These are phyloP conservation scores for Eragrostis nindensis DNA, from an alignment of 176 grass and related monocot species.

Conservation along the genomic window DNA sequence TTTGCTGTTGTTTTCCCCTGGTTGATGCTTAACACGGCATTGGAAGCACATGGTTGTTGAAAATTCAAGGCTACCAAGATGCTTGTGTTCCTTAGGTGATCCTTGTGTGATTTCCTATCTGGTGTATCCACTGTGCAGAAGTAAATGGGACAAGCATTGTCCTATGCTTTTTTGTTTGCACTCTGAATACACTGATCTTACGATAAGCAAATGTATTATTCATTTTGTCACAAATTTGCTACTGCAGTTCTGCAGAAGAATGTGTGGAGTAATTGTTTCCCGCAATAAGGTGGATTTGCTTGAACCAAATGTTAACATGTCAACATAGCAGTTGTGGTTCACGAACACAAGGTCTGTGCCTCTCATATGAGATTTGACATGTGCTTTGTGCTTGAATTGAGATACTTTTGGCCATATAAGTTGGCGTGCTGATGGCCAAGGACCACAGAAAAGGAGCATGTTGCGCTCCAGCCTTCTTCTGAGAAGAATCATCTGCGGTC, in stretches of 20 bases:
- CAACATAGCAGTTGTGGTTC: conserved; percentile 8
- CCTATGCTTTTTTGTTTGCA: not conserved
- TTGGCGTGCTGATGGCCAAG: not conserved
- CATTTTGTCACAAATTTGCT: not conserved
- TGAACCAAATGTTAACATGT: not conserved
- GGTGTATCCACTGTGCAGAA: not conserved
- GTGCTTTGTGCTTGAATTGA: not conserved
- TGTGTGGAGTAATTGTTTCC: no score
- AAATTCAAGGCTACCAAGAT: conserved; percentile 12
- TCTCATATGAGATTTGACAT: not conserved
- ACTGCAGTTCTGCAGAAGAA: no score
- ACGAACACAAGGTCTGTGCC: not conserved
- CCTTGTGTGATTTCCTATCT: conserved; percentile 7
- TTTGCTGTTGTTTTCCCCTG: conserved; percentile 37
- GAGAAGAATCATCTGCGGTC: conserved; percentile 29
- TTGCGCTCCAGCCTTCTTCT: not conserved
- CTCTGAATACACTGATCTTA: not conserved
- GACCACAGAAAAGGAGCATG: conserved; percentile 9
- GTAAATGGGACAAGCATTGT: not conserved
- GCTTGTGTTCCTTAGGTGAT: conserved; percentile 10
- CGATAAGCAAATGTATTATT: not conserved
- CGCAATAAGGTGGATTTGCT: not conserved
- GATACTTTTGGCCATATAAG: not conserved
- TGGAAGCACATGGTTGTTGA: not conserved
- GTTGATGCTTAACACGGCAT: conserved; percentile 19